A percentile compares a stretch with the other conserved stretches of the same genome.
phyloP scores from a whole-genome alignment of 2,329 filamentous ascomycete species.

The Pseudofabraea citricarpa region DNA sequence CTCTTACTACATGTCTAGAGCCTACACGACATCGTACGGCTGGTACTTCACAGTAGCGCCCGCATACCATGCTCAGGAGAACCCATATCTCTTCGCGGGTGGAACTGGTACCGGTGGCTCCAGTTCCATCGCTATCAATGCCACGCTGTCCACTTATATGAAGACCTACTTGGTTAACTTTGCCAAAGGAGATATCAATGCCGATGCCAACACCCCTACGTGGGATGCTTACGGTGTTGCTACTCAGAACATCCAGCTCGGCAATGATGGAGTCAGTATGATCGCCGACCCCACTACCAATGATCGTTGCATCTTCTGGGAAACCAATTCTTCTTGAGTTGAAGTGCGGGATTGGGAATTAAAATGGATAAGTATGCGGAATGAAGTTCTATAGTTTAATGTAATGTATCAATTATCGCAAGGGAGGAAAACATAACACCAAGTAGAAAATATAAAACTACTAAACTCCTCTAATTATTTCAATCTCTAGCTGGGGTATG shows the following conservation, averaged over 20 bases:
- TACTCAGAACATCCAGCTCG: background rate
- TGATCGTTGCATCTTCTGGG: slow-evolving; percentile 1
- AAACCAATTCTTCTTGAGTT: background rate
- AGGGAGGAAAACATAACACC: too few species aligned
- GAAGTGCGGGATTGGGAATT: too few species aligned
- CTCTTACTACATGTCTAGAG: slow-evolving; percentile 1
- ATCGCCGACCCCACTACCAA: slow-evolving; percentile 3
- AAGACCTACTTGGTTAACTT: slow-evolving; percentile 3
- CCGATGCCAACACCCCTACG: background rate
- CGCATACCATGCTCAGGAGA: slow-evolving; percentile 3
- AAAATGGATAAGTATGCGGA: too few species aligned
- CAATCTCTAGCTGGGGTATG: too few species aligned
- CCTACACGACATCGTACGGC: background rate
- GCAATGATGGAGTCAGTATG: slow-evolving; percentile 1
- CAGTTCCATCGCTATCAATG: slow-evolving; percentile 1
- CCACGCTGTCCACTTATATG: background rate
- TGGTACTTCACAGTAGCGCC: slow-evolving; percentile 4
- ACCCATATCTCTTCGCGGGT: slow-evolving; percentile 3
- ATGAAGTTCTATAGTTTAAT: too few species aligned
- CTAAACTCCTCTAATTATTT: too few species aligned
- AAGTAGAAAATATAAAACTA: too few species aligned
- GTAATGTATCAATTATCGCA: too few species aligned
- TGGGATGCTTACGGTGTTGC: slow-evolving; percentile 1
- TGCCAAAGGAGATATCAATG: slow-evolving; percentile 1
- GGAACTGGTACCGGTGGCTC: slow-evolving; percentile 3